A percentile compares a stretch with the other conserved stretches of the same genome.
Evolutionary conservation across 768 basidiomycete species (phyloP).

Genomic region (Pulveroboletus frians): DNA sequence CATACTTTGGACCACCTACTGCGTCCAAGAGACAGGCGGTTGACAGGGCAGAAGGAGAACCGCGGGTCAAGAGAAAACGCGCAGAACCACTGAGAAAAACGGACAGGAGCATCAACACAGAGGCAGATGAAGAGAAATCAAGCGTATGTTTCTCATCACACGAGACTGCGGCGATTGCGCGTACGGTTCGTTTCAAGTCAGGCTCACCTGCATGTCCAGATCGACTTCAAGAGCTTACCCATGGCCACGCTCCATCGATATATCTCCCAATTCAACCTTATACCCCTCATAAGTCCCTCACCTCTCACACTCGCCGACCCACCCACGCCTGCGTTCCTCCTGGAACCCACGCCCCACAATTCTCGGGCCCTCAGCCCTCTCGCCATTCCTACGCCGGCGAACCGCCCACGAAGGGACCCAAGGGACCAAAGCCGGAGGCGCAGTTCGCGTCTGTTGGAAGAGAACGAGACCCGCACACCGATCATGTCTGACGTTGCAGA

Average conservation of each 20-base stretch:
- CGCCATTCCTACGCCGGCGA: constrained; percentile 50
- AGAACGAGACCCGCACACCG: constrained; percentile 52
- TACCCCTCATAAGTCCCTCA: constrained; percentile 66
- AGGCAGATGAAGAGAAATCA: constrained; percentile 27
- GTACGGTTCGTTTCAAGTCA: background rate
- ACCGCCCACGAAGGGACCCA: constrained; percentile 65
- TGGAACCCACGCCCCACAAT: constrained; percentile 41
- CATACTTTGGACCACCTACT: constrained; percentile 59
- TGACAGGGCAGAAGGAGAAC: constrained; percentile 71
- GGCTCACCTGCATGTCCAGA: constrained; percentile 37
- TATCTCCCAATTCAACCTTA: constrained; percentile 65
- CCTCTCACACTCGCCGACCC: constrained; percentile 65
- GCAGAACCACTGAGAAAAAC: constrained; percentile 42
- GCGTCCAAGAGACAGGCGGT: constrained; percentile 60
- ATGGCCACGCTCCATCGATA: constrained; percentile 62
- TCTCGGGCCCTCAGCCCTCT: constrained; percentile 51
- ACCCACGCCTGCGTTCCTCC: constrained; percentile 59
- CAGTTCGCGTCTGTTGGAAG: constrained; percentile 70
- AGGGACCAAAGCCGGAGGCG: constrained; percentile 56
- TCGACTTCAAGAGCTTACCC: constrained; percentile 74
- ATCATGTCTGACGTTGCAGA: constrained; percentile 68
- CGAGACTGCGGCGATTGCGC: background rate
- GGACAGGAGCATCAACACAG: constrained; percentile 36
- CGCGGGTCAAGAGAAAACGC: constrained; percentile 68
- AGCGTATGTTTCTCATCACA: constrained; percentile 22